phyloP scores from a whole-genome alignment of 345 rosid species.

The Pistacia integerrima region DNA sequence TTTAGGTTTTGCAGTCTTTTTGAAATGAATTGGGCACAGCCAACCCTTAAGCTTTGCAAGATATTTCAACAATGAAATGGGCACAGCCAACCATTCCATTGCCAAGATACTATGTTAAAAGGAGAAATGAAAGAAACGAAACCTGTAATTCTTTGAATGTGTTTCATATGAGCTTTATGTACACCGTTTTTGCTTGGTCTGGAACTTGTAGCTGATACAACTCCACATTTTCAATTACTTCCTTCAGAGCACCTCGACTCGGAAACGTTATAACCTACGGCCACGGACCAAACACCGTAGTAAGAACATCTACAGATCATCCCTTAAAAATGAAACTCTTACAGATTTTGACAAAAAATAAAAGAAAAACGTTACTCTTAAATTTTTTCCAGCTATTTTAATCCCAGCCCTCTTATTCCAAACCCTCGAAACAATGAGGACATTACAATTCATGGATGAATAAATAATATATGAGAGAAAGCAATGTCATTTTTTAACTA shows the following conservation, averaged over 20 bases:
- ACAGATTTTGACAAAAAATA: neutral
- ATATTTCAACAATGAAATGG: too few species aligned
- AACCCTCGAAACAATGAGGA: neutral
- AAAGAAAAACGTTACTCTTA: too few species aligned
- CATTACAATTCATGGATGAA: neutral
- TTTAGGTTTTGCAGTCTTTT: too few species aligned
- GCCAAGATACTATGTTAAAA: too few species aligned
- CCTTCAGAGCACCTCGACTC: conserved; percentile 34
- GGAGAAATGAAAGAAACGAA: neutral
- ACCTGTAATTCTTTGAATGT: neutral
- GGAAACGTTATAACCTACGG: conserved; percentile 31
- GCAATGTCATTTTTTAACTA: neutral
- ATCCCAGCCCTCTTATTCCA: neutral
- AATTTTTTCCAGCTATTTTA: neutral
- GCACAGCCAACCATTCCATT: too few species aligned
- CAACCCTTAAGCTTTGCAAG: too few species aligned
- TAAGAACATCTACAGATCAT: neutral
- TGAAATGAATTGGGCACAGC: too few species aligned
- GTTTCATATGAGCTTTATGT: neutral
- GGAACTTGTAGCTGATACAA: conserved; percentile 12
- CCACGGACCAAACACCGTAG: neutral
- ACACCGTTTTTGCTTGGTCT: neutral
- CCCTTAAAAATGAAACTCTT: neutral
- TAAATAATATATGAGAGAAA: neutral
- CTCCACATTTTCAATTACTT: conserved; percentile 33